phyloP scores from a whole-genome alignment of 2,329 filamentous ascomycete species.

The Orbilia oligospora region DNA sequence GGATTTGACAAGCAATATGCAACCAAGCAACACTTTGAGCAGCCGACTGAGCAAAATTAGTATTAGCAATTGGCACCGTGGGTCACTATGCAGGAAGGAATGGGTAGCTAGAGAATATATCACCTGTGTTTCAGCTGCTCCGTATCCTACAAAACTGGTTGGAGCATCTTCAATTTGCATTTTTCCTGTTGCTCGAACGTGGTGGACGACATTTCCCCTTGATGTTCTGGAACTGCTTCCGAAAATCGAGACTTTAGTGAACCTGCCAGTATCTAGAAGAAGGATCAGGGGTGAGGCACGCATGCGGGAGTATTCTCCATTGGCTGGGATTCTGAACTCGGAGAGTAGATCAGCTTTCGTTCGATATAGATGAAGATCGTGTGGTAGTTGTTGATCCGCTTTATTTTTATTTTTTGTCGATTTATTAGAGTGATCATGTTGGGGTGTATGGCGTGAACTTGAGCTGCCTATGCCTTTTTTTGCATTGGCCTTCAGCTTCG shows the following conservation, averaged over 20 bases:
- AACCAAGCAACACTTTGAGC: constrained; percentile 47
- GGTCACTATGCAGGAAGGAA: too few relatives aligned
- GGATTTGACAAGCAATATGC: constrained; percentile 42
- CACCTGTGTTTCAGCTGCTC: constrained; percentile 41
- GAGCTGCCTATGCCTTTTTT: not conserved
- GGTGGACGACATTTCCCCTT: not conserved
- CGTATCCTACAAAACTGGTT: constrained; percentile 40
- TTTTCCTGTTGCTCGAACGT: constrained; percentile 53
- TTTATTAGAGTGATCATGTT: not conserved
- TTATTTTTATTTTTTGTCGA: not conserved
- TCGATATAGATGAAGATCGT: constrained; percentile 47
- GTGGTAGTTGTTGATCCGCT: not conserved
- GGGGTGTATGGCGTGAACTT: not conserved
- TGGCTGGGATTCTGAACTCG: constrained; percentile 14
- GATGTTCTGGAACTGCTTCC: constrained; percentile 9
- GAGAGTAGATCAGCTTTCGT: constrained; percentile 34
- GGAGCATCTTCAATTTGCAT: constrained; percentile 30
- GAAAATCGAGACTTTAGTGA: constrained; percentile 47
- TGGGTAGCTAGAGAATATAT: not conserved
- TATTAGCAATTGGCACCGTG: constrained; percentile 3
- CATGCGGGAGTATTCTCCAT: constrained; percentile 19
- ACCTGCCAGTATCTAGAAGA: constrained; percentile 43
- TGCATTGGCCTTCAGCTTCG: not conserved
- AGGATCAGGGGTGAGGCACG: constrained; percentile 9
- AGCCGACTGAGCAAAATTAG: constrained; percentile 9